These are phyloP conservation scores for Populus tomentosa DNA, from an alignment of 441 rosid species.

Conservation along the genomic window DNA sequence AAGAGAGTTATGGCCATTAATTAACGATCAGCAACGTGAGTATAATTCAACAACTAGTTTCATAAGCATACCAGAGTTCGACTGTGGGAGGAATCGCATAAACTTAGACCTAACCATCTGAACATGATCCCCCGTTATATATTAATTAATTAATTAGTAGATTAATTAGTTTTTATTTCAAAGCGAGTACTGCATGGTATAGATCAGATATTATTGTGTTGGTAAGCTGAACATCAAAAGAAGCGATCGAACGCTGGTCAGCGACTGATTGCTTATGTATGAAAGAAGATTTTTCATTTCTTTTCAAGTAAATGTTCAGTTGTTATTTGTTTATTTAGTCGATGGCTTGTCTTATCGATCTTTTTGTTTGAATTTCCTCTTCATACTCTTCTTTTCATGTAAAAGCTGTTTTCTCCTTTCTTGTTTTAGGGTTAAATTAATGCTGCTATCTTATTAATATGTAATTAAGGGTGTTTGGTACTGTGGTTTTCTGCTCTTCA, in stretches of 20 bases:
- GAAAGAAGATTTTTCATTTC: background rate
- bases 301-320: background rate
- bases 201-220: background rate
- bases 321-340: background rate
- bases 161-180: background rate
- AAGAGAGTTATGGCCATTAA: constrained; percentile 9
- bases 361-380: background rate
- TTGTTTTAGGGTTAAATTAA: background rate
- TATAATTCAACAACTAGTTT: background rate
- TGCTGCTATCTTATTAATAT: background rate
- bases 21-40: background rate
- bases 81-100: too few species aligned
- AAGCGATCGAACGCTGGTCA: background rate
- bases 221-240: background rate
- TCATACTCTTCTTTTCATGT: background rate
- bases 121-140: background rate
- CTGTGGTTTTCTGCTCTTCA: too few species aligned
- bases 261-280: background rate
- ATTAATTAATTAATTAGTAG: background rate
- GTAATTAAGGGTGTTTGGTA: too few species aligned
- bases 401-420: too few species aligned
- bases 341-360: background rate
- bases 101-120: constrained; percentile 33
- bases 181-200: background rate
- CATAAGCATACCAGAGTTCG: background rate